Base-by-base conservation (phyloP, 345 rosid species). In the Populus nigra region DNA sequence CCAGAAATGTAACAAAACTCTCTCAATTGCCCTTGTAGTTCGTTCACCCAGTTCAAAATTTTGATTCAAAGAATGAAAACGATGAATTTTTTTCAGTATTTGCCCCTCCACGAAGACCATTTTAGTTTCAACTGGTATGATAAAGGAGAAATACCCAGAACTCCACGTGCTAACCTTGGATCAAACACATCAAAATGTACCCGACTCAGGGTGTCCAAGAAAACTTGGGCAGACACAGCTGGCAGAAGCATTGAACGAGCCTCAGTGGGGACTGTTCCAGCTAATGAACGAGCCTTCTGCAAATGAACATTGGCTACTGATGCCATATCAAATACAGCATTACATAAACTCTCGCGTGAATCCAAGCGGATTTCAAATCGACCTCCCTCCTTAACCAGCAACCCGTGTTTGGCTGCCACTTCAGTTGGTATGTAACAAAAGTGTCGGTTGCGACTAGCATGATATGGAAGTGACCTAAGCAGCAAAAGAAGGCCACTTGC, bases 401-500 rank as follows among this genome's bases (percentile, higher is more conserved):
- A 61, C 0, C 97, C 91, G 62, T 95, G 93, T 47, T 93, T 92
- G 57, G 87, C 90, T 6, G 93, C 96, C 73, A 95, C 88, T 63
- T 90, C 80, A 10, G 72, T 50, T 43, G 96, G 97, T 81, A 93
- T 88, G 74, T 92, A 93, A 63, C 87, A 80, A 33, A 82, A 88
- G 74, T 93, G 98, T 62, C 88, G 93, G 82, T 86, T 90, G 78
- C 86, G 86, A 59, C 88, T 85, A 49, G 93, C 94, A 69, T 95
- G 99, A 76, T 95, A 93, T 0, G 98, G 97, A 39, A 95, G 80
- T 3, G 99, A 88, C 74, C 85, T 90, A 1, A 92, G 93, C 39
- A 95, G 86, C 83, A 92, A 86, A 49, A 92, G 92, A 72, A 95
- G 91, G 74, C 99, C 98, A 69, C 97, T 92, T 18, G 97, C 99